These are phyloP conservation scores for Akanthomyces uredinophilus DNA, from an alignment of 2,329 filamentous ascomycete species.

Conservation along the genomic window DNA sequence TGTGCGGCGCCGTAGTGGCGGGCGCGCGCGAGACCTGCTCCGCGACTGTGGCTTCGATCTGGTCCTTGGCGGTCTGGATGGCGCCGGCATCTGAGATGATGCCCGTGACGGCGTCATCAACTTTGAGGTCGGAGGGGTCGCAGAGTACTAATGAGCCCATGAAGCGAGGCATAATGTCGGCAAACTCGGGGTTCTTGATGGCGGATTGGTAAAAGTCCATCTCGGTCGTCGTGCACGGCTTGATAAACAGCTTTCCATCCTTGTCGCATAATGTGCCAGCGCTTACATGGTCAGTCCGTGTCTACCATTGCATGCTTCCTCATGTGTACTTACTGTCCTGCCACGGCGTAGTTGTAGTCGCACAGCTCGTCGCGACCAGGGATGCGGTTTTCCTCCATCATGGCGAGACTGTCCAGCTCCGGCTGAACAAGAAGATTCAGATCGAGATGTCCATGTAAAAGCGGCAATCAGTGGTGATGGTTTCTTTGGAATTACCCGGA, in stretches of 20 bases:
- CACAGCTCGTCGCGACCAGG: constrained; percentile 58
- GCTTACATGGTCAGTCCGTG: constrained; percentile 40
- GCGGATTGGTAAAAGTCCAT: constrained; percentile 84
- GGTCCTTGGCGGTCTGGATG: constrained; percentile 29
- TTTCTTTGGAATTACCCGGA: background rate
- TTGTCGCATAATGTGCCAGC: constrained; percentile 84
- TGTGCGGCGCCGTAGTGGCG: constrained; percentile 12
- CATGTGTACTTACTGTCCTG: constrained; percentile 65
- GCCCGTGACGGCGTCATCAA: constrained; percentile 44
- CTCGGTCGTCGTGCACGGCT: constrained; percentile 83
- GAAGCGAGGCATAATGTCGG: constrained; percentile 76
- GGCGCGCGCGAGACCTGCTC: constrained; percentile 27
- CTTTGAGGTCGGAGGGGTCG: constrained; percentile 42
- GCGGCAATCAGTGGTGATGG: background rate
- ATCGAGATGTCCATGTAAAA: background rate
- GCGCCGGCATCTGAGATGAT: constrained; percentile 35
- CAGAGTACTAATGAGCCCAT: constrained; percentile 74
- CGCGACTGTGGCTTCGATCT: constrained; percentile 29
- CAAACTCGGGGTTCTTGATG: constrained; percentile 63
- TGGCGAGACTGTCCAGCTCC: constrained; percentile 10
- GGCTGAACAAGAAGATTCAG: background rate
- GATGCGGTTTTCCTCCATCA: constrained; percentile 32
- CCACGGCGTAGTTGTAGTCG: constrained; percentile 70
- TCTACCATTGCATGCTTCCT: background rate
- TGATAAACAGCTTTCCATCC: constrained; percentile 83